phyloP scores from a whole-genome alignment of 176 grass and related monocot genomes.

The Luzula sylvatica region DNA sequence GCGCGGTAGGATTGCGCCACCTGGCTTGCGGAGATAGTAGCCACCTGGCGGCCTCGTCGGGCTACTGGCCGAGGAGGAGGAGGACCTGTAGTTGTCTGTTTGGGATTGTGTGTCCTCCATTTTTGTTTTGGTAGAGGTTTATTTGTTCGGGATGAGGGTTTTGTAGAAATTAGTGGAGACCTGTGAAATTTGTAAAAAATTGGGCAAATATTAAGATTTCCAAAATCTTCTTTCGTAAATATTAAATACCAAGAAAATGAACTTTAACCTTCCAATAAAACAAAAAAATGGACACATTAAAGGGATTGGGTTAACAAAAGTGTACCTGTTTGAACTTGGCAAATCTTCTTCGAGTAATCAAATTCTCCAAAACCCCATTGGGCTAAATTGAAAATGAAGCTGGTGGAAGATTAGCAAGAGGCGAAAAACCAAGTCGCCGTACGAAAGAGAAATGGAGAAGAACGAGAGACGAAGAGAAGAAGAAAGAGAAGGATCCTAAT shows the following conservation, averaged over 20 bases:
- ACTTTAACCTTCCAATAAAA: too few species aligned
- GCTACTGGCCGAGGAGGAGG: slow-evolving; percentile 33
- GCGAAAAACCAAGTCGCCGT: neutral
- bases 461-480: neutral
- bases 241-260: too few species aligned
- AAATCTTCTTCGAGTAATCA: slow-evolving; percentile 8
- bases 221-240: neutral
- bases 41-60: slow-evolving; percentile 9
- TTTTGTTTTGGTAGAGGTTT: slow-evolving; percentile 9
- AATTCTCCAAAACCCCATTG: neutral
- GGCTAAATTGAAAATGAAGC: neutral
- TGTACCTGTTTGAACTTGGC: slow-evolving; percentile 1
- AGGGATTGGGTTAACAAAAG: neutral
- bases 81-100: slow-evolving; percentile 68
- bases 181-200: neutral
- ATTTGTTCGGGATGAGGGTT: neutral
- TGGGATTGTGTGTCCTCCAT: slow-evolving; percentile 41
- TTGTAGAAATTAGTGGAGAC: neutral
- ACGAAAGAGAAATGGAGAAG: neutral
- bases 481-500: slow-evolving; percentile 9
- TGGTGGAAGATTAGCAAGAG: neutral
- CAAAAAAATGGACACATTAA: neutral
- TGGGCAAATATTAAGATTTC: neutral
- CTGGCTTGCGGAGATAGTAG: slow-evolving; percentile 67
- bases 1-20: slow-evolving; percentile 24